phyloP scores from a whole-genome alignment of 768 basidiomycete species.

The Mycena rosella region DNA sequence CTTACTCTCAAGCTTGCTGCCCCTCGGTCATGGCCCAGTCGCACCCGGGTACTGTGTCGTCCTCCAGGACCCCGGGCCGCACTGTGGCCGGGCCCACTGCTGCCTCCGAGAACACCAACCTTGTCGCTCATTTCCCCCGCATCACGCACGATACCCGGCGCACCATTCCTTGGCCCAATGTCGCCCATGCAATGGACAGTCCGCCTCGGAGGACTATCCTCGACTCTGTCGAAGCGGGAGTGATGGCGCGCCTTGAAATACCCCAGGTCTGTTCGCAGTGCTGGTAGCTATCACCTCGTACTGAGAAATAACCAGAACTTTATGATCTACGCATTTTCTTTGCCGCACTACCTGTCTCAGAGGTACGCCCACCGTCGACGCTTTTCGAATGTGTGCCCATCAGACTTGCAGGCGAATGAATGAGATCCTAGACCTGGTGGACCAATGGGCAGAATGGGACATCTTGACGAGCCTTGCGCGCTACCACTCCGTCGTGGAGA shows the following conservation, averaged over 20 bases:
- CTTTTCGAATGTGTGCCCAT: background rate
- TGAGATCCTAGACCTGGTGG: conserved; percentile 9
- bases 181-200: background rate
- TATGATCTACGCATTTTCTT: conserved; percentile 5
- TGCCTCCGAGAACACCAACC: background rate
- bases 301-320: conserved; percentile 6
- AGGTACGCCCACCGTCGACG: background rate
- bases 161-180: background rate
- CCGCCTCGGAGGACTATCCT: background rate
- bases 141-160: background rate
- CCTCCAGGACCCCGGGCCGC: background rate
- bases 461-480: conserved; percentile 11
- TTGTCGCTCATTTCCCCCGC: background rate
- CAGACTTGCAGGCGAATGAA: background rate
- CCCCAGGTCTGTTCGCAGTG: background rate
- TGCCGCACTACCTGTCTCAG: conserved; percentile 9
- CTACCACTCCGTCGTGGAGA: conserved; percentile 19
- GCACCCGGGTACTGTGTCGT: background rate
- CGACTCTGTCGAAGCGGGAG: background rate
- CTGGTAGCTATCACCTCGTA: background rate
- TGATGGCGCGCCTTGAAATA: background rate
- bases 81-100: background rate
- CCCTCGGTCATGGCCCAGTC: background rate
- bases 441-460: conserved; percentile 14
- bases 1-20: background rate